These are phyloP conservation scores for Lasiosphaeria miniovina DNA, from an alignment of 495 filamentous ascomycete species.

Conservation along the genomic window DNA sequence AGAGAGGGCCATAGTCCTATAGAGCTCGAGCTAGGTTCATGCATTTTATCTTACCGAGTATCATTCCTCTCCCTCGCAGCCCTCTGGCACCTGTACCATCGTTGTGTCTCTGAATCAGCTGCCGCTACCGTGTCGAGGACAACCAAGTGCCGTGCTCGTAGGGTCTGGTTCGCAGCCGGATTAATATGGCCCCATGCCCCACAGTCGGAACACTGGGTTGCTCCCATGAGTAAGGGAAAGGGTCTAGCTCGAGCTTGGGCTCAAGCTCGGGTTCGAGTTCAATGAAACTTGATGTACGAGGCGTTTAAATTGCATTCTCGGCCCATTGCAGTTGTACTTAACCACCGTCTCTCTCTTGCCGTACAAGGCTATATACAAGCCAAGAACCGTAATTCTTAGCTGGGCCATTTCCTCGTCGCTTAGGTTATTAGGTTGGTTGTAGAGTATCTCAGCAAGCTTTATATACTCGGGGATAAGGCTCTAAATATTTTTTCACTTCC, in stretches of 20 bases:
- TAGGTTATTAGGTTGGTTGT: conserved; percentile 1
- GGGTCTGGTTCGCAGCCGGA: neutral
- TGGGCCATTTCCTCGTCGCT: neutral
- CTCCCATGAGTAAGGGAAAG: neutral
- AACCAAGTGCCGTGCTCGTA: neutral
- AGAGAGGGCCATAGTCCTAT: neutral
- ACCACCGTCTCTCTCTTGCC: neutral
- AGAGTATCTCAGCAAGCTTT: neutral
- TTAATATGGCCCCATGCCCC: neutral
- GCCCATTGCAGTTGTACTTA: neutral
- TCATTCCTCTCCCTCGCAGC: neutral
- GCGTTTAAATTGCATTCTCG: neutral
- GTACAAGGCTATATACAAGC: neutral
- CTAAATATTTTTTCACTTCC: neutral
- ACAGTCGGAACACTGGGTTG: neutral
- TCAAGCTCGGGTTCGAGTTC: neutral
- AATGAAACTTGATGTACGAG: neutral
- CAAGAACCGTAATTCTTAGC: neutral
- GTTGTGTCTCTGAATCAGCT: neutral
- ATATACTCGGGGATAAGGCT: neutral
- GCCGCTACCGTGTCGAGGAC: neutral
- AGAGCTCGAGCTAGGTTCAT: neutral
- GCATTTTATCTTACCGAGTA: neutral
- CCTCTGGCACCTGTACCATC: neutral
- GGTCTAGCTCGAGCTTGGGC: neutral